Percentiles rank a stretch among this genome's conserved stretches.
These are phyloP conservation scores for Naganishia onofrii DNA, from an alignment of 768 basidiomycete genomes.

Conservation along the genomic window DNA sequence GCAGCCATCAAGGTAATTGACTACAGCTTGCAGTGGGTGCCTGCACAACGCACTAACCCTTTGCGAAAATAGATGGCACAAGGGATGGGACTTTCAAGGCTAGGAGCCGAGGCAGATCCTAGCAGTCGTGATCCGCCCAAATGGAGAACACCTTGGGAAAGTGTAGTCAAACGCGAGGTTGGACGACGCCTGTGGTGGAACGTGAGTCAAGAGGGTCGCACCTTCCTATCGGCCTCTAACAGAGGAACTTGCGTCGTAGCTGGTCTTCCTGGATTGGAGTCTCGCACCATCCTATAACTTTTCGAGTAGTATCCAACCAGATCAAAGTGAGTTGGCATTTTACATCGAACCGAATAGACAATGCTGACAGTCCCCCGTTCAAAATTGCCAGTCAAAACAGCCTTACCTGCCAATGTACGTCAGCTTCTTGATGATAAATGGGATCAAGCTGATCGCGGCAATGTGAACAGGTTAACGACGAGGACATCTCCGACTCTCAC, in stretches of 20 bases:
- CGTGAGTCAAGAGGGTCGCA: not conserved
- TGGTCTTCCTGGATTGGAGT: conserved; percentile 53
- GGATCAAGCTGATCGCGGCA: not conserved
- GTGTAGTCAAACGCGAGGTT: conserved; percentile 51
- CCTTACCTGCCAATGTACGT: conserved; percentile 47
- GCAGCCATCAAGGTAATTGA: conserved; percentile 49
- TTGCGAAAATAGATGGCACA: conserved; percentile 47
- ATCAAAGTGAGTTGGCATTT: conserved; percentile 47
- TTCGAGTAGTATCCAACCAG: conserved; percentile 49
- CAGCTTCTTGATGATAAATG: not conserved
- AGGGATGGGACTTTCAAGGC: conserved; percentile 49
- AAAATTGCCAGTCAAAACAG: conserved; percentile 47
- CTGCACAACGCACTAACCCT: not conserved
- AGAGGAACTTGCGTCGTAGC: not conserved
- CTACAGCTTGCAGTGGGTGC: not conserved
- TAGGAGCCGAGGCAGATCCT: conserved; percentile 50
- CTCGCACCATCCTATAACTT: conserved; percentile 51
- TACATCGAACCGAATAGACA: not conserved
- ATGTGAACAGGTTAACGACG: conserved; percentile 44
- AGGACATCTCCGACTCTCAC: conserved; percentile 49
- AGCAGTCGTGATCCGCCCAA: conserved; percentile 40
- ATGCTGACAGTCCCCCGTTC: not conserved
- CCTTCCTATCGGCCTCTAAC: not conserved
- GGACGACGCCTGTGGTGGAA: conserved; percentile 53
- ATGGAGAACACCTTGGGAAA: conserved; percentile 53